Base-by-base conservation (phyloP, 805 yeast genomes). In the Yamadazyma phyllophila region DNA sequence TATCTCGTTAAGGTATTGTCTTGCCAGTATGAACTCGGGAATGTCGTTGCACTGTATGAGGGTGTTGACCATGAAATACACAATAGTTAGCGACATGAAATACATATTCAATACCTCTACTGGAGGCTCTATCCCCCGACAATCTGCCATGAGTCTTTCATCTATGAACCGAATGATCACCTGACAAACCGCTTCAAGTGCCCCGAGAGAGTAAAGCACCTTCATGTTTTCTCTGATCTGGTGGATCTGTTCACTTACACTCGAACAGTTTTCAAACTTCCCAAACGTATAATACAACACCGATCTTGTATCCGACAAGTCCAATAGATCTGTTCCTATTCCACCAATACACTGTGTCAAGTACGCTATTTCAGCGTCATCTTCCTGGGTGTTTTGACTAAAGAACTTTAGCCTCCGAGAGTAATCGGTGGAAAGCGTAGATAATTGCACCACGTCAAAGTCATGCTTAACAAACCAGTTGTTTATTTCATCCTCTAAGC, bases 401-500 rank as follows among this genome's bases (percentile, higher is more conserved):
- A 26, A 46, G 27, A 10, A 5, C 7, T 1, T 10, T n/a, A 47
- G 26, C 2, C 36, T 32, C 15, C 30, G 20, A 12, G 36, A 17
- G 26, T 36, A 50, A 6, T 16, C 17, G 7, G 5, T 7, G n/a
- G 46, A 27, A 26, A 50, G 34, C 8, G 14, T 12, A 13, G 36
- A 30, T 16, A 45, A 36, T 12, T 13, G 26, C 13, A 45, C 8
- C 2, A 50, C 46, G 10, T 46, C 44, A 34, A 61, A 62, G 52
- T 71, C 76, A 37, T 59, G 52, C 34, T 50, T 53, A 2, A 62
- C 56, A 44, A 71, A 71, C 77, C 77, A 71, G 40, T 69, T 72
- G 24, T 58, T 56, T 16, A 71, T 47, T 43, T 69, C 75, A 15
- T 49, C 51, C 11, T 50, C 54, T 15, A 71, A 54, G 5, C 41